Base-by-base conservation (phyloP, 768 basidiomycete genomes). In the Rhizopogon rudus region DNA sequence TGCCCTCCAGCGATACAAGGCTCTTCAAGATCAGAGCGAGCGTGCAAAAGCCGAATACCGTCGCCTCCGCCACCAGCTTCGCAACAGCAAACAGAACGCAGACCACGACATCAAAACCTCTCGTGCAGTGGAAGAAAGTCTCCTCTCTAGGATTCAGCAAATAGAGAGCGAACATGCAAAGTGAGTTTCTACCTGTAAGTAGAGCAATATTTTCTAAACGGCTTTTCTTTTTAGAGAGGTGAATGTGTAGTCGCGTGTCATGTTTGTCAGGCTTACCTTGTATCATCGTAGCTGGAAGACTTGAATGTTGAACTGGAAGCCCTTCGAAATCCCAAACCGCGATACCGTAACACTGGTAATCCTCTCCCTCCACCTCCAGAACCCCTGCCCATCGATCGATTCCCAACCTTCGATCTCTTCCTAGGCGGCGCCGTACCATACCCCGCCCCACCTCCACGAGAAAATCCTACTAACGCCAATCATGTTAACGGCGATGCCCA, bases 321-420 rank as follows among this genome's bases (percentile, higher is more conserved):
- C 20, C 71, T 76, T 54, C 71, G 69, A 14, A 57, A 66, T 10
- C 64, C 67, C 44, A 60, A 69, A 40, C 60, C 63, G 5, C 66
- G 62, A 42, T 69, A 61, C 60, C 69, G 61, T 49, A 67, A 72
- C 55, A 62, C 63, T 49, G 63, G 65, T 39, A 83, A 83, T 60
- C 83, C 83, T 4, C 74, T 84, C 17, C 82, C 82, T 22, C 65
- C 71, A 41, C 82, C 82, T n/a, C 82, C 82, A 12, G 75, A 78
- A 53, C 82, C 80, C 3, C 65, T 82, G 6, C 72, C 78, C 8
- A 66, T 77, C 9, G 76, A 79, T 25, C 69, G 72, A 40, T 68
- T 80, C 17, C 76, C 78, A 10, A 50, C 72, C 10, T 75, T 79
- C 2, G 67, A 70, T 52, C 56, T 57, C 1, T 63, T 63, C 40